Conservation (phyloP, 2,329 filamentous ascomycete species). For the Fusarium bactridioides region DNA sequence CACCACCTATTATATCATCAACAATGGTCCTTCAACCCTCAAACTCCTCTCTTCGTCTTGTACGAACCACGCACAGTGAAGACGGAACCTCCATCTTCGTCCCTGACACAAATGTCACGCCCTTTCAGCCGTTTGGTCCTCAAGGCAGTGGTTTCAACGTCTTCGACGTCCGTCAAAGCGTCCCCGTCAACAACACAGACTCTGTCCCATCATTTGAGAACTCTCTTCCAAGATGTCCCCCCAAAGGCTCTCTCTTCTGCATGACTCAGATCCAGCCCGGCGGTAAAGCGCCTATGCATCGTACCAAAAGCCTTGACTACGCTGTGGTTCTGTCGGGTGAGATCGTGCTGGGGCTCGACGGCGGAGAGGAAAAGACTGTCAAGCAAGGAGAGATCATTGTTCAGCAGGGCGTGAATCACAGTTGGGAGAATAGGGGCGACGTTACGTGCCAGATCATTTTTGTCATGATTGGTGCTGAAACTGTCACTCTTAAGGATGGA, state of each 20-base stretch:
- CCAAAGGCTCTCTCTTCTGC: slow-evolving; percentile 47
- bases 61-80: slow-evolving; percentile 3
- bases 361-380: slow-evolving; percentile 50
- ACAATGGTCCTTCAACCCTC: not conserved
- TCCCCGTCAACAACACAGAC: slow-evolving; percentile 30
- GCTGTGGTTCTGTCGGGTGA: slow-evolving; percentile 49
- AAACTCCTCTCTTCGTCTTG: not conserved
- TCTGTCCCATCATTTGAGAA: slow-evolving; percentile 19
- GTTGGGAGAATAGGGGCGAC: slow-evolving; percentile 52
- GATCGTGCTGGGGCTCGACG: slow-evolving; percentile 51
- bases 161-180: slow-evolving; percentile 21
- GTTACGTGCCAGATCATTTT: slow-evolving; percentile 50
- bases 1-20: not conserved
- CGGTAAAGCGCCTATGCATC: slow-evolving; percentile 49
- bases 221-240: slow-evolving; percentile 47
- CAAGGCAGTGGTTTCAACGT: slow-evolving; percentile 10
- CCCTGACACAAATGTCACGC: not conserved
- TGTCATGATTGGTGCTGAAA: slow-evolving; percentile 52
- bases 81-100: slow-evolving; percentile 11
- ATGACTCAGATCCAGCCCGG: slow-evolving; percentile 45
- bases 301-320: slow-evolving; percentile 53
- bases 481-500: slow-evolving; percentile 49
- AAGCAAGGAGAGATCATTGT: slow-evolving; percentile 50
- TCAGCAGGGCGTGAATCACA: slow-evolving; percentile 54
- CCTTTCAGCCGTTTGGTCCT: slow-evolving; percentile 17